phyloP scores from a whole-genome alignment of 176 grass and related monocot genomes.

The Oropetium thomaeum region DNA sequence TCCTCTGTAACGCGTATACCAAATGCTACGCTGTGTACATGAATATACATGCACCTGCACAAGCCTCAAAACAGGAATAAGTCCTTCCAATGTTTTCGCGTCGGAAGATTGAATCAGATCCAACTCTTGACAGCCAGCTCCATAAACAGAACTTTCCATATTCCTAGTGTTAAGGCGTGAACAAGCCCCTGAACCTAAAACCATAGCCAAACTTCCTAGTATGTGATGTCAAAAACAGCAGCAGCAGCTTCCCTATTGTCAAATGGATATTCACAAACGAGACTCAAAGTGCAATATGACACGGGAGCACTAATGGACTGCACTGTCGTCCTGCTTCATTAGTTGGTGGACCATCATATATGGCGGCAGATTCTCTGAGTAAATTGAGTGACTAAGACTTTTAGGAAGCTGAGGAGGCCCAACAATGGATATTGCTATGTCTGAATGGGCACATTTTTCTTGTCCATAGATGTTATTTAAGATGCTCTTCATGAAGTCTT shows the following conservation, averaged over 20 bases:
- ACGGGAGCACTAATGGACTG: slow-evolving; percentile 20
- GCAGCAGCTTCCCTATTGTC: slow-evolving; percentile 25
- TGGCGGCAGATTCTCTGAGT: slow-evolving; percentile 23
- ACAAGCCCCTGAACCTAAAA: slow-evolving; percentile 28
- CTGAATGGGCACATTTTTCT: slow-evolving; percentile 37
- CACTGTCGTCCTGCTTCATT: slow-evolving; percentile 31
- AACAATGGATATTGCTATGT: slow-evolving; percentile 46
- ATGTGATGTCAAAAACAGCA: slow-evolving; percentile 19
- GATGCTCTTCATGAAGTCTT: slow-evolving; percentile 64
- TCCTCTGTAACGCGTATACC: slow-evolving; percentile 36
- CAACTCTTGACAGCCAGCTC: slow-evolving; percentile 21
- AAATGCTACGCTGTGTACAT: slow-evolving; percentile 49
- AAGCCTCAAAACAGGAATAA: slow-evolving; percentile 29
- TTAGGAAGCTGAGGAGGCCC: slow-evolving; percentile 45
- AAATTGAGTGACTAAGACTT: slow-evolving; percentile 26
- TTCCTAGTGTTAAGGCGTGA: slow-evolving; percentile 32
- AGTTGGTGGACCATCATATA: slow-evolving; percentile 35
- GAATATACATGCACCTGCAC: slow-evolving; percentile 47
- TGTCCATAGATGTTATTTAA: slow-evolving; percentile 48
- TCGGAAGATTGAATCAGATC: slow-evolving; percentile 31
- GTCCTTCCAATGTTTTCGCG: slow-evolving; percentile 16
- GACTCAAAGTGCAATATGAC: not conserved
- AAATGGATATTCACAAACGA: slow-evolving; percentile 35
- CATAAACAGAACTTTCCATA: slow-evolving; percentile 14
- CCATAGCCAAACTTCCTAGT: not conserved